Evolutionary conservation across 2,329 filamentous ascomycete species (phyloP).

Genomic region (Calonectria pteridis): DNA sequence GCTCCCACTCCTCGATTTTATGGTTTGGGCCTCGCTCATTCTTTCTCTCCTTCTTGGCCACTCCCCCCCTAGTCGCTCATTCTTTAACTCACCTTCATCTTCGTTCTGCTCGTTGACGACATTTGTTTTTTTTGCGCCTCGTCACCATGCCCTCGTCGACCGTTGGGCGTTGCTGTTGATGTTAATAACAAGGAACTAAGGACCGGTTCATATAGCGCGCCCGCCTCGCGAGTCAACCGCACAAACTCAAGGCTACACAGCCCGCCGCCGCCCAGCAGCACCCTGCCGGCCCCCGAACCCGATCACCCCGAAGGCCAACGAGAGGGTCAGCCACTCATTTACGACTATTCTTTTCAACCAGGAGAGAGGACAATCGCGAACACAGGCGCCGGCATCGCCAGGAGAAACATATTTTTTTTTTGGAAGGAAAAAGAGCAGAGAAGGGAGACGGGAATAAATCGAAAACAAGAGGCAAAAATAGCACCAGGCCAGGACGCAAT

Average conservation of each 20-base stretch:
- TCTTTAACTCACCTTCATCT: constrained; percentile 24
- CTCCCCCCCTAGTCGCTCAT: constrained; percentile 22
- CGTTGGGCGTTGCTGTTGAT: constrained; percentile 32
- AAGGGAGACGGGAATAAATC: neutral
- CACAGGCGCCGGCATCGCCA: constrained; percentile 7
- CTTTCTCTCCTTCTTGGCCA: constrained; percentile 15
- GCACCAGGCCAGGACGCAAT: neutral
- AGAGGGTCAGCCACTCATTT: constrained; percentile 33
- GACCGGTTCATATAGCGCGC: constrained; percentile 20
- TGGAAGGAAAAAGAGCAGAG: neutral
- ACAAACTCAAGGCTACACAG: constrained; percentile 30
- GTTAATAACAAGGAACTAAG: constrained; percentile 27
- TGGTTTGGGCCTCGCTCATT: constrained; percentile 33
- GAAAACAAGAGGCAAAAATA: constrained; percentile 5
- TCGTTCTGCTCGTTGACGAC: constrained; percentile 37
- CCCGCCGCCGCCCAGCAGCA: constrained; percentile 28
- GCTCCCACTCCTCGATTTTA: constrained; percentile 33
- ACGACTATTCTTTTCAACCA: constrained; percentile 12
- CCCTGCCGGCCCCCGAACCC: constrained; percentile 32
- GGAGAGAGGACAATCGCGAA: constrained; percentile 2
- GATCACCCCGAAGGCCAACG: constrained; percentile 25
- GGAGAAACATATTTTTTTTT: neutral
- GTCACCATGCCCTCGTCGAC: constrained; percentile 47
- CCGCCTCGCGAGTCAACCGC: constrained; percentile 24
- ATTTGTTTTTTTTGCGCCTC: constrained; percentile 36